A percentile compares a stretch with the other conserved stretches of the same genome.
Conservation (phyloP, 2,329 filamentous ascomycete species). For the Xylariales sp. region DNA sequence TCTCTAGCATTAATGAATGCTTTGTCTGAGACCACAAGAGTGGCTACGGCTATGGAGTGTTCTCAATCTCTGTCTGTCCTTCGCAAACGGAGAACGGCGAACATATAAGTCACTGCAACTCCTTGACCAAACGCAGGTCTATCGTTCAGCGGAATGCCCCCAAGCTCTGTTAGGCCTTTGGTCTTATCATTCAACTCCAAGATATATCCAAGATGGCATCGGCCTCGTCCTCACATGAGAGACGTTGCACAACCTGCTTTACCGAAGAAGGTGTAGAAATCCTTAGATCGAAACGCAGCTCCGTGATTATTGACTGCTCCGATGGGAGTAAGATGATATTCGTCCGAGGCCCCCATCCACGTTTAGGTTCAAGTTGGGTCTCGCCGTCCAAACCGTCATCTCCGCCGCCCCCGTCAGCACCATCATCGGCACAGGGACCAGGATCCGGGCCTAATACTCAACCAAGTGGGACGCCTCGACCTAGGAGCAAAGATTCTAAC, state of each 20-base stretch:
- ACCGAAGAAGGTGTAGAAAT: not conserved
- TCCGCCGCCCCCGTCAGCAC: not conserved
- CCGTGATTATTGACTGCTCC: constrained; percentile 28
- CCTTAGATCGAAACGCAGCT: constrained; percentile 24
- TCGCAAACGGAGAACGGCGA: constrained; percentile 15
- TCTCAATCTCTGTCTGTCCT: not conserved
- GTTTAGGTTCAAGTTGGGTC: not conserved
- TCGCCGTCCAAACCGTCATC: constrained; percentile 1
- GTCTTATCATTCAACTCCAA: not conserved
- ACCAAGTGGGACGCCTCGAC: not conserved
- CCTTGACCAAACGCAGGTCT: not conserved
- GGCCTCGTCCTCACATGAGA: not conserved
- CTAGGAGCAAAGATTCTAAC: not conserved
- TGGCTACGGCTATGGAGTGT: constrained; percentile 7
- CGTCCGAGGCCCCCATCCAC: constrained; percentile 9
- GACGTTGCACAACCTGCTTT: not conserved
- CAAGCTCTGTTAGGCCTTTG: too few relatives aligned
- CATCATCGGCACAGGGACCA: not conserved
- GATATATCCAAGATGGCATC: constrained; percentile 16
- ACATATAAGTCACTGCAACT: constrained; percentile 19
- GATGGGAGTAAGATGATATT: constrained; percentile 28
- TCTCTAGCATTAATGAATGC: constrained; percentile 16
- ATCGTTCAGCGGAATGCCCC: too few relatives aligned
- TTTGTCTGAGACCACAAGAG: constrained; percentile 29
- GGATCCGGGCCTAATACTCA: not conserved